Conservation (phyloP, 768 basidiomycete species). For the Rhizopogon roseolus region DNA sequence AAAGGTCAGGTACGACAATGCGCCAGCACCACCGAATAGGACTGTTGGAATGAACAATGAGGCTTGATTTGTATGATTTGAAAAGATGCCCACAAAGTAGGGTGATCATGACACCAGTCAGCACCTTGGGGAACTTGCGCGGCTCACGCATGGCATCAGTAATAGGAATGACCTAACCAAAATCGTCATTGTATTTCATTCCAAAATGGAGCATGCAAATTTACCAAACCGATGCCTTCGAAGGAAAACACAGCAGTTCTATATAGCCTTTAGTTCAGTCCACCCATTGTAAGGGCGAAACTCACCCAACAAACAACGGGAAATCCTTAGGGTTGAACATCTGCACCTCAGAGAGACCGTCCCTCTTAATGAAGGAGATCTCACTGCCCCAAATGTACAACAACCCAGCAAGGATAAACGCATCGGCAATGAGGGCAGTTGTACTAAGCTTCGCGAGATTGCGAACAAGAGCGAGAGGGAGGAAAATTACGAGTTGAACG, state of each 20-base stretch:
- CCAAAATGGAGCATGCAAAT: slow-evolving; percentile 15
- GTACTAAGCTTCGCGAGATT: slow-evolving; percentile 94
- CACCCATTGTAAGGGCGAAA: slow-evolving; percentile 1
- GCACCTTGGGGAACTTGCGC: slow-evolving; percentile 81
- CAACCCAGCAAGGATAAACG: slow-evolving; percentile 86
- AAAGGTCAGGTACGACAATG: slow-evolving; percentile 83
- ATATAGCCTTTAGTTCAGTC: slow-evolving; percentile 4
- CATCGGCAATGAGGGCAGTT: slow-evolving; percentile 90
- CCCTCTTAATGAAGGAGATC: slow-evolving; percentile 53
- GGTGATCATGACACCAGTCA: slow-evolving; percentile 91
- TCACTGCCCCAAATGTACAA: slow-evolving; percentile 90
- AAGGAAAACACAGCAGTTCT: slow-evolving; percentile 98
- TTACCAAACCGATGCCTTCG: slow-evolving; percentile 90
- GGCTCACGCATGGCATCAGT: slow-evolving; percentile 97
- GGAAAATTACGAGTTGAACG: slow-evolving; percentile 78
- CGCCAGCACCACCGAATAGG: slow-evolving; percentile 85
- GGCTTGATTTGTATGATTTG: not conserved
- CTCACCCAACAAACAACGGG: slow-evolving; percentile 87
- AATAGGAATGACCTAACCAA: slow-evolving; percentile 81
- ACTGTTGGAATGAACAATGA: slow-evolving; percentile 32
- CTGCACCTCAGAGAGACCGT: slow-evolving; percentile 75
- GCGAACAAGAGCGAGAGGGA: slow-evolving; percentile 85
- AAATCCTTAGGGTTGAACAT: slow-evolving; percentile 89
- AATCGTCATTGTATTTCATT: not conserved
- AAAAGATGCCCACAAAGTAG: slow-evolving; percentile 49